A percentile compares a stretch with the other conserved stretches of the same genome.
Evolutionary conservation across 768 basidiomycete genomes (phyloP).

Genomic region (Brasilioporus rufonigricans): DNA sequence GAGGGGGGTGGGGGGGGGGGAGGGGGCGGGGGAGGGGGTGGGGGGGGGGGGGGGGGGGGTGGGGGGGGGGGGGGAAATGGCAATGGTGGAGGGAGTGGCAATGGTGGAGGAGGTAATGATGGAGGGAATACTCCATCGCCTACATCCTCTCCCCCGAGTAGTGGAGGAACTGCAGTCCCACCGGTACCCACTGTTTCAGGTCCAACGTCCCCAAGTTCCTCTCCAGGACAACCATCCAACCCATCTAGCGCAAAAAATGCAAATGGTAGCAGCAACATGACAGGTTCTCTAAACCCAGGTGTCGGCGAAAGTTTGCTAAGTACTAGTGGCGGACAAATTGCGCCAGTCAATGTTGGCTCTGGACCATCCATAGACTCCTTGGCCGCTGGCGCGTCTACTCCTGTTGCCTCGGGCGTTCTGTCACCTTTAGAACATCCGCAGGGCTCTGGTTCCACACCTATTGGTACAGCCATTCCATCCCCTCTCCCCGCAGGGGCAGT

Average conservation of each 20-base stretch:
- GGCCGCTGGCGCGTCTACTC: neutral
- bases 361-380: neutral
- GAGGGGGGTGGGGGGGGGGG: too few species aligned
- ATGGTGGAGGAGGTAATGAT: neutral
- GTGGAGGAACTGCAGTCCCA: neutral
- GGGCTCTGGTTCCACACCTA: slow-evolving; percentile 10
- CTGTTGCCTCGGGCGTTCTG: neutral
- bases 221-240: neutral
- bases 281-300: neutral
- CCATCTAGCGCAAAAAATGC: neutral
- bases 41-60: too few species aligned
- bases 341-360: neutral
- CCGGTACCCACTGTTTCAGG: neutral
- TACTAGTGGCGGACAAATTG: neutral
- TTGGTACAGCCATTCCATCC: slow-evolving; percentile 12
- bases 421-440: slow-evolving; percentile 3
- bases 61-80: too few species aligned
- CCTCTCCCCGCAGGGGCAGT: slow-evolving; percentile 4
- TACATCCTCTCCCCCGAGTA: neutral
- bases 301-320: neutral
- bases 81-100: too few species aligned
- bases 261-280: neutral
- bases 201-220: neutral
- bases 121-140: neutral
- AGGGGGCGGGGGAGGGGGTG: too few species aligned